Evolutionary conservation across 2,329 filamentous ascomycete species (phyloP).

Genomic region (Epichloe sp.): DNA sequence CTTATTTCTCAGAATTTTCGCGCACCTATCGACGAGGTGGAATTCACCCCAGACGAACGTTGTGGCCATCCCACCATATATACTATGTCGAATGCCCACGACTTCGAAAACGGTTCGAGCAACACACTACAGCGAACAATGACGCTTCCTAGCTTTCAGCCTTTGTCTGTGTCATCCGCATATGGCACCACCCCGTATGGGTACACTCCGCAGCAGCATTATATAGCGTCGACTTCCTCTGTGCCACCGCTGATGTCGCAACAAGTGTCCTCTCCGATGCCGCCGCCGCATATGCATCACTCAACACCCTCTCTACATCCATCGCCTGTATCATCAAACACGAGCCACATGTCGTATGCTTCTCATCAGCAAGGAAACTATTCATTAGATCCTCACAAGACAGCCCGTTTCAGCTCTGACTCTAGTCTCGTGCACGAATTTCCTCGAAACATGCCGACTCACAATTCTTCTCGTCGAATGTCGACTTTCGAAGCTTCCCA

Average conservation of each 20-base stretch:
- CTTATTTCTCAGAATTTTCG: conserved; percentile 55
- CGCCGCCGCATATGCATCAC: background rate
- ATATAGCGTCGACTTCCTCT: conserved; percentile 1
- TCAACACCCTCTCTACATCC: conserved; percentile 9
- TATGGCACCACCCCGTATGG: conserved; percentile 6
- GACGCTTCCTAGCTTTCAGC: conserved; percentile 12
- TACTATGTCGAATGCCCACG: conserved; percentile 6
- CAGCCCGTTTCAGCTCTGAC: conserved; percentile 8
- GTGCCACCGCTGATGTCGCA: conserved; percentile 4
- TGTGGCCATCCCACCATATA: conserved; percentile 4
- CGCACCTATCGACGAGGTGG: conserved; percentile 48
- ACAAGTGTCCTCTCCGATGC: conserved; percentile 1
- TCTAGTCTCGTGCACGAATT: conserved; percentile 11
- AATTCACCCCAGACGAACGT: conserved; percentile 16
- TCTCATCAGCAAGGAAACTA: conserved; percentile 10
- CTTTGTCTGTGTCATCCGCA: background rate
- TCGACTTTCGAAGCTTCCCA: conserved; percentile 10
- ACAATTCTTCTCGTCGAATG: conserved; percentile 9
- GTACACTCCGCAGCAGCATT: conserved; percentile 3
- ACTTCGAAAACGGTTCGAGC: conserved; percentile 5
- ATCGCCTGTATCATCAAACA: conserved; percentile 4
- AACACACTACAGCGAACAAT: conserved; percentile 15
- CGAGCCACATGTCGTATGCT: conserved; percentile 1
- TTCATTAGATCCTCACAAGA: conserved; percentile 8
- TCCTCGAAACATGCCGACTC: conserved; percentile 14